Conservation (phyloP, 345 rosid genomes). For the Lepidium didymum region DNA sequence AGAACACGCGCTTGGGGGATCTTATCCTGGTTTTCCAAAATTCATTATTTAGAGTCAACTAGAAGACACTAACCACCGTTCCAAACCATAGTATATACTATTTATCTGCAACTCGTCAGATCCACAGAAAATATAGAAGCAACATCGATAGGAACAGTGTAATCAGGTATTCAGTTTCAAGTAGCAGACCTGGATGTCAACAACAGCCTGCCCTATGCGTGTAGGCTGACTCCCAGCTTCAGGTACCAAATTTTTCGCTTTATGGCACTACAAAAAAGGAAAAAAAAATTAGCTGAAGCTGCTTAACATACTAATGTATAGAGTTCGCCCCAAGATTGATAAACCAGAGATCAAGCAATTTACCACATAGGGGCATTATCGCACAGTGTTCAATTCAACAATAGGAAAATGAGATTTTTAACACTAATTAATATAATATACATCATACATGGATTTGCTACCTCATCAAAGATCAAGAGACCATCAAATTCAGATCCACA, state of each 20-base stretch:
- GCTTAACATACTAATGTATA: slow-evolving; percentile 15
- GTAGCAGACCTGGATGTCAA: slow-evolving; percentile 83
- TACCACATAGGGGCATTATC: slow-evolving; percentile 8
- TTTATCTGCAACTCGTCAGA: slow-evolving; percentile 2
- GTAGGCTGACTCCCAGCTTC: slow-evolving; percentile 99
- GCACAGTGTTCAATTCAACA: slow-evolving; percentile 12
- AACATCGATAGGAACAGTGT: neutral
- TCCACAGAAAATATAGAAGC: neutral
- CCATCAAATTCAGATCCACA: slow-evolving; percentile 86
- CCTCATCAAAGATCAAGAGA: slow-evolving; percentile 94
- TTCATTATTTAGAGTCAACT: slow-evolving; percentile 21
- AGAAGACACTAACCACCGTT: slow-evolving; percentile 7
- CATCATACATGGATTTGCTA: slow-evolving; percentile 24
- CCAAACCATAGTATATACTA: neutral
- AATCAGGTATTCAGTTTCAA: slow-evolving; percentile 17
- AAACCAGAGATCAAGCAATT: slow-evolving; percentile 3
- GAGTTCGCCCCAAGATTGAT: neutral
- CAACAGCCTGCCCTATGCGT: slow-evolving; percentile 94
- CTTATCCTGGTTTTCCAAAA: slow-evolving; percentile 61
- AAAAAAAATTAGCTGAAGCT: slow-evolving; percentile 23
- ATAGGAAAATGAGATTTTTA: neutral
- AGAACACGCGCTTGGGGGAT: slow-evolving; percentile 93
- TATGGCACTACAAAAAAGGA: slow-evolving; percentile 75
- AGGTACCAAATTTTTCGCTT: slow-evolving; percentile 97
- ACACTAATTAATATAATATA: slow-evolving; percentile 2